A percentile compares a stretch with the other conserved stretches of the same genome.
Conservation (phyloP, 352 stramenopile genomes). For the Phytophthora sansomeana region DNA sequence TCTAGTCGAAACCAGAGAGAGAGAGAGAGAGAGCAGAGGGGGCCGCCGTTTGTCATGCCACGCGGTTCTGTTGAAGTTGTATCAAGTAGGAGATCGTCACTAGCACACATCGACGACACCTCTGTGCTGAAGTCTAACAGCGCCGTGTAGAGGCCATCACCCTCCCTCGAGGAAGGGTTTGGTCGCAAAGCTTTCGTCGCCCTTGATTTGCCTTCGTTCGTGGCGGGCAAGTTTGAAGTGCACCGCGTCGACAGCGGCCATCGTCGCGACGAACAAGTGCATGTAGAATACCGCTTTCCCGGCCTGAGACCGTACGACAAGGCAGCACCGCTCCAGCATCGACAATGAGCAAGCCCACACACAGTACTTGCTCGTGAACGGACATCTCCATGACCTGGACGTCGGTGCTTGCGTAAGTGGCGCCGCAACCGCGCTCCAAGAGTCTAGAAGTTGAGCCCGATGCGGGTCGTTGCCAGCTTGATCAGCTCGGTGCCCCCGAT, state of each 20-base stretch:
- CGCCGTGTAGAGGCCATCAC: background rate
- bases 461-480: background rate
- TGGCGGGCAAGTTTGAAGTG: background rate
- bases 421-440: background rate
- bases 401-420: background rate
- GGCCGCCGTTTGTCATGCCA: background rate
- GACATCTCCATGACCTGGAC: background rate
- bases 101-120: too few species aligned
- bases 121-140: background rate
- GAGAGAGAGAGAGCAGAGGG: background rate
- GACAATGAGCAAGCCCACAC: background rate
- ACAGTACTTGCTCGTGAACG: background rate
- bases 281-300: constrained; percentile 13
- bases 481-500: constrained; percentile 5
- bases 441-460: too few species aligned
- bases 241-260: background rate
- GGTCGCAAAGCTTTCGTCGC: background rate
- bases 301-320: constrained; percentile 14
- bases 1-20: background rate
- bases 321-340: background rate
- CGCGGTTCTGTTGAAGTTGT: background rate
- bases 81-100: background rate
- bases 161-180: too few species aligned
- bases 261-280: constrained; percentile 1
- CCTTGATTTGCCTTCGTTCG: background rate